Base-by-base conservation (phyloP, 2,329 filamentous ascomycete genomes). In the Leptographium galeiforme region DNA sequence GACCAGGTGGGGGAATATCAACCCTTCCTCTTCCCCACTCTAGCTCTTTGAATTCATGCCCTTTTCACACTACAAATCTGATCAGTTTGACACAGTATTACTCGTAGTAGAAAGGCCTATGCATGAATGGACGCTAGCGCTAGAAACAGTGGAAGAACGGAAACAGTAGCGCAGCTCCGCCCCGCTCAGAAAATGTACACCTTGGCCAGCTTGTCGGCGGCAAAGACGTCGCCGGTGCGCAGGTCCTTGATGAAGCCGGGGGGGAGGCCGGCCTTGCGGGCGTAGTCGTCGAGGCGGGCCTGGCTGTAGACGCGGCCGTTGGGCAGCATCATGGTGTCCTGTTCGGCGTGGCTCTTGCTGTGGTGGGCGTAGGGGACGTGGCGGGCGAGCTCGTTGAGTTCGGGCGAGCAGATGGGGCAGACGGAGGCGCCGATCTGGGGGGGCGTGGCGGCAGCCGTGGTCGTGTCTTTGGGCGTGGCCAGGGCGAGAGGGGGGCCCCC, bases 361-460 rank as follows among this genome's bases (percentile, higher is more conserved):
- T 98, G 93, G 63, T 95, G 87, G 3, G 93, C 93, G 62, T 97
- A 97, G 0, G 93, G 93, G 46, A 98, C 87, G 61, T 85, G 84
- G 51, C 84, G 77, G 2, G 93, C 91, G 38, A 98, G 78, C 62
- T 90, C 87, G 66, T 97, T 97, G 53, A 98, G 79, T 69, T 98
- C 93, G 0, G 86, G 93, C 48, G 86, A 93, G 72, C 93, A 98
- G 63, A 98, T 97, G 4, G 93, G 93, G 62, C 93, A 98, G 44
- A 97, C 54, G 14, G 58, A 57, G 2, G 56, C 25, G 62, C 60
- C 38, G 58, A 61, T 50, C 67, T 64, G 50, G 18, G 25, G 50
- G 52, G 40, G 50, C 48, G 48, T 52, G 32, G 36, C 45, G 50
- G 32, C 11, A 2, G 5, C 30, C 2, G 39, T 19, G 44, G 41